These are phyloP conservation scores for Aureobasidium sp. DNA, from an alignment of 2,329 filamentous ascomycete species.

Conservation along the genomic window DNA sequence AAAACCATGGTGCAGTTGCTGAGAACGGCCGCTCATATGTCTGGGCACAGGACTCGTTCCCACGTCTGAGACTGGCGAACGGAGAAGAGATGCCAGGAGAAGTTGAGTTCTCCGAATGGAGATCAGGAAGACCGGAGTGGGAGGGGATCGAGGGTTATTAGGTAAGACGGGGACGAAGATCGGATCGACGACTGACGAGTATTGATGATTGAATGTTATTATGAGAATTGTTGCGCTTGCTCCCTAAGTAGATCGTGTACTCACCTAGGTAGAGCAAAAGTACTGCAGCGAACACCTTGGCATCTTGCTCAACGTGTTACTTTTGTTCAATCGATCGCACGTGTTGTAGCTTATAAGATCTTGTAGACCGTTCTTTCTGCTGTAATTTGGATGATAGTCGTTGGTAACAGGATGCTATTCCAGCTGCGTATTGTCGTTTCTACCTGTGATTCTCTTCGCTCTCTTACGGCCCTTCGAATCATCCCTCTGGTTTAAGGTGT, in stretches of 20 bases:
- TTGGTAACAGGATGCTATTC: no score
- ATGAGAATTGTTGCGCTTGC: background rate
- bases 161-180: slow-evolving; percentile 17
- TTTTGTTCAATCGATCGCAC: background rate
- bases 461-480: no score
- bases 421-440: background rate
- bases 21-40: slow-evolving; percentile 32
- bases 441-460: background rate
- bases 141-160: slow-evolving; percentile 15
- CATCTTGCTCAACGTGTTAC: background rate
- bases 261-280: background rate
- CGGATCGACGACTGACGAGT: slow-evolving; percentile 1
- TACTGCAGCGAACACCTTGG: background rate
- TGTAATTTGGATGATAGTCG: background rate
- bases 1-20: slow-evolving; percentile 25
- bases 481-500: no score
- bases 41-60: slow-evolving; percentile 39
- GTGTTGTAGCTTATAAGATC: no score
- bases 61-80: slow-evolving; percentile 37
- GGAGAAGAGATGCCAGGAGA: slow-evolving; percentile 43
- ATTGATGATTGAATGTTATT: slow-evolving; percentile 1
- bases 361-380: background rate
- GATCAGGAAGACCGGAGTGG: slow-evolving; percentile 28
- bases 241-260: background rate
- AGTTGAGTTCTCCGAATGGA: slow-evolving; percentile 33